Base-by-base conservation (phyloP, 495 filamentous ascomycete genomes). In the Aspergillus carlsbadensis region DNA sequence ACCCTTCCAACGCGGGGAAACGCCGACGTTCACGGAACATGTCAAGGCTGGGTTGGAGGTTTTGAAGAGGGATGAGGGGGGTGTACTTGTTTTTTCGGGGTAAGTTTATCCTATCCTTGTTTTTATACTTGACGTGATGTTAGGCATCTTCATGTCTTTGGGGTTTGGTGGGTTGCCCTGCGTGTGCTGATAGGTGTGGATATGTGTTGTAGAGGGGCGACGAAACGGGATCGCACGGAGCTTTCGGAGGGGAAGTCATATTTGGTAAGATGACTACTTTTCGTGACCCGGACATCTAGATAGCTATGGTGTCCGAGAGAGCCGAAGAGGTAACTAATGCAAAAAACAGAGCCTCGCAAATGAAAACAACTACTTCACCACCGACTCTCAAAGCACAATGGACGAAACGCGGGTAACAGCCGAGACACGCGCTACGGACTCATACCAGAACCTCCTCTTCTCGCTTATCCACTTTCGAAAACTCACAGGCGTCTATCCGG, bases 371-470 rank as follows among this genome's bases (percentile, higher is more conserved):
- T 75, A 71, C 45, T 74, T 80, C 52, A 35, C 56, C 5, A 24
- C 59, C 24, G 18, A 47, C 3, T 13, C 33, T 20, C 51, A 47
- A 8, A 8, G 4, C 26, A 8, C 26, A 21, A 65, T 65, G 18
- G 52, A 73, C 17, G 58, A 43, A 10, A 42, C 52, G 1, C 50
- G 61, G 72, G 36, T 86, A 37, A 64, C 77, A 6, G 63, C 82
- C 5, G 90, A 94, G 63, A 73, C 80, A 10, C 74, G 79, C 47
- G 88, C 90, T 0, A 80, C 87, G n/a, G 90, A 95, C 60, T 91
- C 87, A 4, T 90, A 88, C 63, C 82, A 87, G 54, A 95, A 94
- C 59, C 70, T 92, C 11, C 66, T 92, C 17, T 89, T 91, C 60
- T 87, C 87, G 3, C 61, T 92, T 8, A 57, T 85, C 6, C 68